These are phyloP conservation scores for Aspergillus phoenicis DNA, from an alignment of 2,329 filamentous ascomycete species.

Conservation along the genomic window DNA sequence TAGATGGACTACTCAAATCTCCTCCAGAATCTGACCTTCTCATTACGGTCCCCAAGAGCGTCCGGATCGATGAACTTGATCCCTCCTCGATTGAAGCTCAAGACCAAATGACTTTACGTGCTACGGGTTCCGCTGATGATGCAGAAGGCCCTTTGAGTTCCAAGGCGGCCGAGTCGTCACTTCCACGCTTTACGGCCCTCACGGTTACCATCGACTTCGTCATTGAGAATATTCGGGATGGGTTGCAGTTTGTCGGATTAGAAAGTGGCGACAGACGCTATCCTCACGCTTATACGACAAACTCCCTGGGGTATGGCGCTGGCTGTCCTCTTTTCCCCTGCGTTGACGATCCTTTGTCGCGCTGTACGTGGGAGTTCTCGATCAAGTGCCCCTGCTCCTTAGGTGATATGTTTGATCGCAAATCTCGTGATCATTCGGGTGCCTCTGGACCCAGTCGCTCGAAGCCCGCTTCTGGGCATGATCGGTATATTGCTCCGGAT, in stretches of 20 bases:
- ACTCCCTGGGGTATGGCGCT: slow-evolving; percentile 74
- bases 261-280: slow-evolving; percentile 78
- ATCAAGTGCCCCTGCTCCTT: slow-evolving; percentile 84
- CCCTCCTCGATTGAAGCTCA: slow-evolving; percentile 54
- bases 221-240: slow-evolving; percentile 76
- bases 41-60: slow-evolving; percentile 61
- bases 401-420: slow-evolving; percentile 66
- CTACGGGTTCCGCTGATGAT: slow-evolving; percentile 39
- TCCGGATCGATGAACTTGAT: slow-evolving; percentile 65
- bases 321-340: slow-evolving; percentile 91
- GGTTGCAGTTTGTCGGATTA: slow-evolving; percentile 86
- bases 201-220: slow-evolving; percentile 74
- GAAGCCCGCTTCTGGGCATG: slow-evolving; percentile 32
- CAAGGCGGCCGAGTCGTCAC: slow-evolving; percentile 41
- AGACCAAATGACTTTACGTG: slow-evolving; percentile 47
- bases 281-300: slow-evolving; percentile 87
- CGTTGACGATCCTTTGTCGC: slow-evolving; percentile 78
- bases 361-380: slow-evolving; percentile 84
- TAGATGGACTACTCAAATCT: slow-evolving; percentile 60
- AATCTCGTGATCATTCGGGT: slow-evolving; percentile 28
- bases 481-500: slow-evolving; percentile 63
- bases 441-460: slow-evolving; percentile 22
- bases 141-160: slow-evolving; percentile 40
- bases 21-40: slow-evolving; percentile 60
- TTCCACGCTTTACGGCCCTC: slow-evolving; percentile 60